Evolutionary conservation across 208 protist species (phyloP).

Genomic region (Wallacemonas sp.): DNA sequence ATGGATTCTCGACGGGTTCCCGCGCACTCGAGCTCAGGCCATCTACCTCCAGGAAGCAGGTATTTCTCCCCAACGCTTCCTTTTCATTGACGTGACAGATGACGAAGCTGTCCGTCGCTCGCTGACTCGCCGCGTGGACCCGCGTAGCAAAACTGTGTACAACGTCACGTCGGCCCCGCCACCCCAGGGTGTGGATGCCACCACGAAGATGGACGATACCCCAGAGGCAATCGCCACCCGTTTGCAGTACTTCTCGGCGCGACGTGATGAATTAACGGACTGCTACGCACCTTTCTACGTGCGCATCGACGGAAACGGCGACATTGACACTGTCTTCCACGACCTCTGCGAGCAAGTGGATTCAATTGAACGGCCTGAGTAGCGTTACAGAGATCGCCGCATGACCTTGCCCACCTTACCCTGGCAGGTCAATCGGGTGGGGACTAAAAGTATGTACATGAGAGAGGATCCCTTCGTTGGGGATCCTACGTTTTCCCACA

Average conservation of each 20-base stretch:
- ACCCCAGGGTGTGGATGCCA: slow-evolving; percentile 8
- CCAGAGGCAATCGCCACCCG: slow-evolving; percentile 29
- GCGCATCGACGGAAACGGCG: slow-evolving; percentile 35
- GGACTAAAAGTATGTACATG: too few species aligned
- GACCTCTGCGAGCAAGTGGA: slow-evolving; percentile 57
- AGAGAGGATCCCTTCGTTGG: neutral
- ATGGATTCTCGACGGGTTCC: slow-evolving; percentile 88
- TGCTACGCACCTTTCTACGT: slow-evolving; percentile 59
- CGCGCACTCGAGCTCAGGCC: slow-evolving; percentile 61
- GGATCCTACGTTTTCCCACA: neutral
- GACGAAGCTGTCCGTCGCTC: slow-evolving; percentile 36
- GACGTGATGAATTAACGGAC: slow-evolving; percentile 45
- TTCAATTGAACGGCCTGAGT: slow-evolving; percentile 29
- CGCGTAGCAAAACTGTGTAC: slow-evolving; percentile 19
- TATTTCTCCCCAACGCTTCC: slow-evolving; percentile 63
- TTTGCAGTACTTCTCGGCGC: slow-evolving; percentile 44
- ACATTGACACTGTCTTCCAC: slow-evolving; percentile 29
- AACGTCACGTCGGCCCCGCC: slow-evolving; percentile 14
- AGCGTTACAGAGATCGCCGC: neutral
- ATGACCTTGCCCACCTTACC: too few species aligned
- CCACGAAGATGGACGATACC: slow-evolving; percentile 31
- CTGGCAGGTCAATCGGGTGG: too few species aligned
- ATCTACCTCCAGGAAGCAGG: slow-evolving; percentile 72
- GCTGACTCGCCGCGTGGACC: slow-evolving; percentile 17
- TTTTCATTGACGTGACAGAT: slow-evolving; percentile 60